Evolutionary conservation across 2,329 filamentous ascomycete species (phyloP).

Genomic region (Apiospora rasikravindrae): DNA sequence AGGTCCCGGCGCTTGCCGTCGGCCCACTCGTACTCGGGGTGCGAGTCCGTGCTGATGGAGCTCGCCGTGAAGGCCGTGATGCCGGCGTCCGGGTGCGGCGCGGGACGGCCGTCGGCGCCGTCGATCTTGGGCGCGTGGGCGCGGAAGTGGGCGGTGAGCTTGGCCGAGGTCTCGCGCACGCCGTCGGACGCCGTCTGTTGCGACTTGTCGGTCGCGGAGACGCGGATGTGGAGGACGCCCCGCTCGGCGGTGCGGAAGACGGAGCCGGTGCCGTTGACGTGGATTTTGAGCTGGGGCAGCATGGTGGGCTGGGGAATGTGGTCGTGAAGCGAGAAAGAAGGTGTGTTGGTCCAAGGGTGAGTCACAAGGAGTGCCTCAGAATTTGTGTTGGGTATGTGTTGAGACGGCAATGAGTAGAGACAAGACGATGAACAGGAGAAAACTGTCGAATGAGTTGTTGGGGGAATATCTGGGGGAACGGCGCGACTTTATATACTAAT

Average conservation of each 20-base stretch:
- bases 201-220: slow-evolving; percentile 20
- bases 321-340: not conserved
- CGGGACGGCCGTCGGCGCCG: slow-evolving; percentile 22
- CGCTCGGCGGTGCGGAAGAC: slow-evolving; percentile 29
- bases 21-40: slow-evolving; percentile 16
- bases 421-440: not conserved
- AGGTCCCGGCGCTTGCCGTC: not conserved
- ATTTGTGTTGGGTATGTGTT: not conserved
- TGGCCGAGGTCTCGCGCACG: slow-evolving; percentile 23
- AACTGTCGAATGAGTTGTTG: not conserved
- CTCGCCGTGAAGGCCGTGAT: slow-evolving; percentile 30
- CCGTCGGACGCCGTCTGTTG: slow-evolving; percentile 23
- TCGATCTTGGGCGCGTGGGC: slow-evolving; percentile 26
- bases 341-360: not conserved
- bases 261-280: slow-evolving; percentile 27
- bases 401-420: not conserved
- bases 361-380: not conserved
- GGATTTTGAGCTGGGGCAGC: slow-evolving; percentile 27
- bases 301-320: slow-evolving; percentile 6
- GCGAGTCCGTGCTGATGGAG: slow-evolving; percentile 23
- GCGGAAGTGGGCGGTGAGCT: slow-evolving; percentile 25
- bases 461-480: not conserved
- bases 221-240: slow-evolving; percentile 25
- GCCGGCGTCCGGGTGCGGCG: slow-evolving; percentile 26
- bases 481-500: not conserved